These are phyloP conservation scores for Auricularia sp. DNA, from an alignment of 768 basidiomycete species.

Conservation along the genomic window DNA sequence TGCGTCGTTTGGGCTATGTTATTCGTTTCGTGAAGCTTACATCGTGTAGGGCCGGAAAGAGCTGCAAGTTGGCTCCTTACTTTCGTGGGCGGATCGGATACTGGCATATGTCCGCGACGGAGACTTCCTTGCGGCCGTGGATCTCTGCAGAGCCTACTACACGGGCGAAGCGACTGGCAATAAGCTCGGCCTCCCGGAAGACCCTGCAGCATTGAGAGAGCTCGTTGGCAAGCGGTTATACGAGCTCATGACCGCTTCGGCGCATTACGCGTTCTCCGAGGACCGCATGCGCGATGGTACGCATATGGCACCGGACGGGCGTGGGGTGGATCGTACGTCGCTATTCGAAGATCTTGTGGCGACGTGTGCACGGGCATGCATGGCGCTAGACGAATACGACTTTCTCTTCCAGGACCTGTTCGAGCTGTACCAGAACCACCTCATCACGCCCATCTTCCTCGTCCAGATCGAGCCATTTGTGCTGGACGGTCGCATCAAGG, in stretches of 20 bases:
- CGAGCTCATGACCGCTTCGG: slow-evolving; percentile 79
- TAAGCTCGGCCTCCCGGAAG: slow-evolving; percentile 72
- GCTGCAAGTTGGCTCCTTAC: slow-evolving; percentile 70
- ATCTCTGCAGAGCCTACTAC: slow-evolving; percentile 75
- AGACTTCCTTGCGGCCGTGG: slow-evolving; percentile 84
- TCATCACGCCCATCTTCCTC: slow-evolving; percentile 80
- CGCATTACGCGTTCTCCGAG: slow-evolving; percentile 86
- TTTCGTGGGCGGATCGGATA: slow-evolving; percentile 93
- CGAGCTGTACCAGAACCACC: slow-evolving; percentile 74
- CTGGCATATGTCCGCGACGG: slow-evolving; percentile 73
- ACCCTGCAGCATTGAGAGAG: slow-evolving; percentile 41
- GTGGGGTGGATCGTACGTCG: slow-evolving; percentile 85
- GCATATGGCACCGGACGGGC: slow-evolving; percentile 67
- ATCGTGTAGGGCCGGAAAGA: slow-evolving; percentile 47
- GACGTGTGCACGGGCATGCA: slow-evolving; percentile 66
- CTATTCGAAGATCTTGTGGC: slow-evolving; percentile 83
- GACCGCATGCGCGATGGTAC: slow-evolving; percentile 88
- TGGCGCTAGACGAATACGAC: slow-evolving; percentile 69
- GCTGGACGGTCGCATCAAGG: slow-evolving; percentile 56
- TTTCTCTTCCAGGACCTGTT: slow-evolving; percentile 92
- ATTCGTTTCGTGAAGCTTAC: slow-evolving; percentile 1
- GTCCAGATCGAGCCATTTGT: slow-evolving; percentile 73
- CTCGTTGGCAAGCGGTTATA: slow-evolving; percentile 67
- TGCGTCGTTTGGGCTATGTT: slow-evolving; percentile 29
- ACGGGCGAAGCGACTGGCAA: slow-evolving; percentile 73